Evolutionary conservation across 176 grass and related monocot species (phyloP), one percentile per base, ranked within the genome.

Genomic region (Microstegium vimineum): DNA sequence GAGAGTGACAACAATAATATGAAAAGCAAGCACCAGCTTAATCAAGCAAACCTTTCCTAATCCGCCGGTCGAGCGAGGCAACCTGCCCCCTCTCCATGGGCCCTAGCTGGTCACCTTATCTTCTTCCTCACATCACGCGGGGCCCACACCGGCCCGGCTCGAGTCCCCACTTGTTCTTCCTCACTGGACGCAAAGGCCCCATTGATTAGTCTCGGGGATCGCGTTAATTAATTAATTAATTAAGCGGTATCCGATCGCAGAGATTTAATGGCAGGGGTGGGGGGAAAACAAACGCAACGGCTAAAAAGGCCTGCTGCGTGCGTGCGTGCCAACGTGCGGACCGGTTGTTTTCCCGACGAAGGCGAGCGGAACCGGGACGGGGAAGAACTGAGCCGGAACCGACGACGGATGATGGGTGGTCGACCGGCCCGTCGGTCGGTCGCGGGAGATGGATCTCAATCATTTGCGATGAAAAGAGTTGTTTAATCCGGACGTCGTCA

Each of bases 41-140:
- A 27, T 61, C 23, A 80, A 86, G 37, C 82, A 68, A 85, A 80
- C 8, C 40, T 28, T 63, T 73, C 17, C 9, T n/a, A 28, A 81
- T 69, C 32, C 36, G 71, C 25, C 23, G 65, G 64, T 69, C 79
- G 40, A 38, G 38, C n/a, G n/a, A n/a, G n/a, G 62, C 46, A 51
- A 51, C 61, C 62, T 79, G 61, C 62, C 34, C 28, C 22, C 34
- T n/a, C n/a, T n/a, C n/a, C n/a, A n/a, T 22, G 45, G 43, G 45
- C 49, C 49, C 17, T 52, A 5, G 11, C 41, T 23, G 26, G 56
- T 41, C 63, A 49, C 86, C 83, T 91, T 91, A 91, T 91, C 86
- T 62, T 83, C 80, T 69, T 41, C 49, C 66, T n/a, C 83, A 62
- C 86, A 86, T 91, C 92, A 87, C 23, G 17, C 42, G 52, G 86